These are phyloP conservation scores for Mortierella sp. DNA, from an alignment of 371 early-diverging fungal genomes.

Conservation along the genomic window DNA sequence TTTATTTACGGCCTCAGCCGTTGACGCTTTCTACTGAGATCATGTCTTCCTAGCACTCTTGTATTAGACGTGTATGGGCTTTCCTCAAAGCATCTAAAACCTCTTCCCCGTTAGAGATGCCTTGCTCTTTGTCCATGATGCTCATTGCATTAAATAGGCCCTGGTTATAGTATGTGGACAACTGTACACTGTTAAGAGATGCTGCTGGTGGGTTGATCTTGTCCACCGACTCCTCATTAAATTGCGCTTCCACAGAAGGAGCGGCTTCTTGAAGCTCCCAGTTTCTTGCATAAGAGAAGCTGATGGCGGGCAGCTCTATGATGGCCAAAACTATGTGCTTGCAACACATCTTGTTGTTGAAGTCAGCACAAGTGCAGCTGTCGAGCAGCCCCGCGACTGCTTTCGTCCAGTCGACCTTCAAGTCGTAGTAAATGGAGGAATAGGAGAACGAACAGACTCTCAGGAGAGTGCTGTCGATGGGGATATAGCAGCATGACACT, in stretches of 20 bases:
- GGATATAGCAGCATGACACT: neutral
- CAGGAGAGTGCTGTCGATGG: neutral
- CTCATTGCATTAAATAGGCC: neutral
- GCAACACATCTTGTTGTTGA: slow-evolving; percentile 9
- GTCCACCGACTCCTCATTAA: neutral
- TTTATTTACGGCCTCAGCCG: neutral
- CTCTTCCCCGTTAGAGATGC: neutral
- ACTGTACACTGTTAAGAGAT: neutral
- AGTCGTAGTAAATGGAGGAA: neutral
- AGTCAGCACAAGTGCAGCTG: slow-evolving; percentile 2
- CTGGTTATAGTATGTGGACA: neutral
- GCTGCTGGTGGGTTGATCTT: no score
- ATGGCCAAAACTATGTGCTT: slow-evolving; percentile 8
- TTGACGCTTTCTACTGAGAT: neutral
- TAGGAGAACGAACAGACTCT: slow-evolving; percentile 9
- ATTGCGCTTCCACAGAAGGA: no score
- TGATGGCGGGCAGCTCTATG: slow-evolving; percentile 1
- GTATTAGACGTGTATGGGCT: neutral
- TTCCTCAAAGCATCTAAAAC: neutral
- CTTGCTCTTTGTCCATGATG: neutral
- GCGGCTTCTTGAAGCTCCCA: slow-evolving; percentile 59
- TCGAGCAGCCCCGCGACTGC: neutral
- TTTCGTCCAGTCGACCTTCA: neutral
- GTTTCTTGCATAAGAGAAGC: neutral
- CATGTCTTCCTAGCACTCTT: neutral